Percentiles rank a stretch among this genome's conserved stretches.
Evolutionary conservation across 495 filamentous ascomycete species (phyloP).

Genomic region (Talaromyces thailandensis): DNA sequence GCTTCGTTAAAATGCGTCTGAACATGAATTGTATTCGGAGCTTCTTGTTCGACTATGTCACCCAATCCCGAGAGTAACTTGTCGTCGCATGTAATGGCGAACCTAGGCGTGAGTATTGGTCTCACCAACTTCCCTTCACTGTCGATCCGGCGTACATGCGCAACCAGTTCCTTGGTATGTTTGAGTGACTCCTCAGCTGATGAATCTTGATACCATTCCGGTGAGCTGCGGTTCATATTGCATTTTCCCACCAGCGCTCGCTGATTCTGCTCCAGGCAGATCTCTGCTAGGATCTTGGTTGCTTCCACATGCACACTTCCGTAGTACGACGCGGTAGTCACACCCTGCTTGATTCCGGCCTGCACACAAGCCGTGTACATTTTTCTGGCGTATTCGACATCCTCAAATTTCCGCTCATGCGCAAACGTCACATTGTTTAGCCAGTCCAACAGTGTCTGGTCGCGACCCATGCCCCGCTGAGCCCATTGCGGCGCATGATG

Average conservation of each 20-base stretch:
- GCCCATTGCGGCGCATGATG: slow-evolving; percentile 59
- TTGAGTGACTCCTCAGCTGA: slow-evolving; percentile 36
- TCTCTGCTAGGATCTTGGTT: slow-evolving; percentile 49
- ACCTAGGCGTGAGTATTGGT: slow-evolving; percentile 54
- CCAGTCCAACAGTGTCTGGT: slow-evolving; percentile 52
- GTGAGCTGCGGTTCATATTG: slow-evolving; percentile 55
- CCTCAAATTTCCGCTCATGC: slow-evolving; percentile 48
- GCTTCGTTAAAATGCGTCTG: slow-evolving; percentile 62
- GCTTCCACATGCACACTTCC: slow-evolving; percentile 49
- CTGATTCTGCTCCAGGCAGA: slow-evolving; percentile 48
- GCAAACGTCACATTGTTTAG: slow-evolving; percentile 52
- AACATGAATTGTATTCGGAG: slow-evolving; percentile 42
- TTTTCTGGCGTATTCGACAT: slow-evolving; percentile 40
- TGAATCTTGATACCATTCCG: slow-evolving; percentile 48
- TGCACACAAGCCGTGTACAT: slow-evolving; percentile 46
- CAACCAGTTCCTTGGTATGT: slow-evolving; percentile 45
- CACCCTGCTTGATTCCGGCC: slow-evolving; percentile 51
- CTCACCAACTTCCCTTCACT: slow-evolving; percentile 36
- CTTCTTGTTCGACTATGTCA: slow-evolving; percentile 27
- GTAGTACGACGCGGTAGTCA: slow-evolving; percentile 61
- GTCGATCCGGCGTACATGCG: slow-evolving; percentile 32
- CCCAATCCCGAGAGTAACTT: slow-evolving; percentile 46
- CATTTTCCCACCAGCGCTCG: slow-evolving; percentile 58
- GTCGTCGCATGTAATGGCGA: slow-evolving; percentile 49
- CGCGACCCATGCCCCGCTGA: slow-evolving; percentile 49